Evolutionary conservation across 1,284 basidiomycete genomes (phyloP), one percentile per base, ranked within the genome.

Genomic region (Rhodotorula sp.): DNA sequence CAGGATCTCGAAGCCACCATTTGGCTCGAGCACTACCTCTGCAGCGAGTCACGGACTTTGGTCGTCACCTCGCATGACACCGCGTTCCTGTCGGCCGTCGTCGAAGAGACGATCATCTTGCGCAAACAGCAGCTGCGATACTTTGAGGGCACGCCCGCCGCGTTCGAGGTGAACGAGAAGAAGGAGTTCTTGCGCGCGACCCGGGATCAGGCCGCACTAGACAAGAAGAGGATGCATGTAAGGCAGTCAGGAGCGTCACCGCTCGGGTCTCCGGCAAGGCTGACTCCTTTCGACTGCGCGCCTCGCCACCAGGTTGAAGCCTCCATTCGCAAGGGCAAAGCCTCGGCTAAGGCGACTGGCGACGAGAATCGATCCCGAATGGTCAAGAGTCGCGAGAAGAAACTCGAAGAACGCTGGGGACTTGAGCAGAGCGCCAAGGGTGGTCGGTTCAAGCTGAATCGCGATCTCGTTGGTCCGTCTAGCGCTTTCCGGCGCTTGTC

Each of bases 31-130:
- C 80, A 83, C 3, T 87, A 87, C 76, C 83, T 91, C 31, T 76
- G 62, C 1, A 71, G 83, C 1, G 60, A 63, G 21, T 79, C 81
- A 57, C 83, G 84, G 5, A 87, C 88, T 0, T 81, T 90, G 16
- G 84, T 91, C 43, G 81, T 84, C 66, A 82, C 88, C 34, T 87
- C 89, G 0, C 90, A 91, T 79, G 90, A 91, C 77, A 86, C 87
- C 60, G 85, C 85, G 45, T 91, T 92, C 77, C 81, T 89, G 28
- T 86, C 90, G 76, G 81, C 47, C 52, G 84, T 90, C 57, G 85
- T 86, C 0, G 85, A 89, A n/a, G 87, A 90, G 77, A 86, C 87
- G 0, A 86, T 91, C 67, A 83, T 87, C 26, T 83, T 91, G 52
- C 85, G 87, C 31, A 82, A 87, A 67, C 82, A 84, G 66, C 83